Percentiles rank a stretch among this genome's conserved stretches.
Evolutionary conservation across 306 rosid genomes (phyloP).

Genomic region (Gynostemma pentaphyllum): DNA sequence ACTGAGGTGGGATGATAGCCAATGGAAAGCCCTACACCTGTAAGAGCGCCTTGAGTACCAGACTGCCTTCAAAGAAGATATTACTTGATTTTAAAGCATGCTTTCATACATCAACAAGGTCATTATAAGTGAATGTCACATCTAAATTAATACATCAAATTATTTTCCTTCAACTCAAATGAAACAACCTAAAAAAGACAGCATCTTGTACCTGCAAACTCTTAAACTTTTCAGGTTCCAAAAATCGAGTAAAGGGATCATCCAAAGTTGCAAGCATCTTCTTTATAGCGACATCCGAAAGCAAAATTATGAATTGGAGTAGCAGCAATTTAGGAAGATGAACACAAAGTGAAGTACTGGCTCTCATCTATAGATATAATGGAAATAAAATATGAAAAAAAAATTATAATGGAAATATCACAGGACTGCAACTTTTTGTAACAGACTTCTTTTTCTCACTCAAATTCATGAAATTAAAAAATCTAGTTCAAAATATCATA

Average conservation of each 20-base stretch:
- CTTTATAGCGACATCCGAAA: conserved; percentile 70
- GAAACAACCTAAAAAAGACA: conserved; percentile 14
- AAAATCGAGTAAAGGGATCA: conserved; percentile 88
- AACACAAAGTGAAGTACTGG: neutral
- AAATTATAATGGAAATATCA: neutral
- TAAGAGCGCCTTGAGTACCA: conserved; percentile 87
- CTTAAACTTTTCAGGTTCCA: conserved; percentile 85
- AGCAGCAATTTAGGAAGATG: neutral
- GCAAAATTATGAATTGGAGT: conserved; percentile 13
- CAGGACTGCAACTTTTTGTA: neutral
- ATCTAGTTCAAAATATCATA: neutral
- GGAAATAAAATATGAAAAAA: no score
- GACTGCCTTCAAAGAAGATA: conserved; percentile 90
- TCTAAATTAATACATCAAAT: neutral
- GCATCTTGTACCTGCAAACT: conserved; percentile 64
- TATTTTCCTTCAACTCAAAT: neutral
- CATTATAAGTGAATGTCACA: neutral
- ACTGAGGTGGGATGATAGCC: conserved; percentile 64
- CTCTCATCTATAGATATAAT: neutral
- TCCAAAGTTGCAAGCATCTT: conserved; percentile 92
- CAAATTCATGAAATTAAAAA: neutral
- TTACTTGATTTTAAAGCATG: conserved; percentile 23
- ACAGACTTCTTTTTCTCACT: neutral
- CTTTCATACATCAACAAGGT: neutral
- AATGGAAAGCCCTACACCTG: conserved; percentile 91